Evolutionary conservation across 257 asterid genomes (phyloP), one percentile per base, ranked within the genome.

Genomic region (Dorcoceras hygrometricum): DNA sequence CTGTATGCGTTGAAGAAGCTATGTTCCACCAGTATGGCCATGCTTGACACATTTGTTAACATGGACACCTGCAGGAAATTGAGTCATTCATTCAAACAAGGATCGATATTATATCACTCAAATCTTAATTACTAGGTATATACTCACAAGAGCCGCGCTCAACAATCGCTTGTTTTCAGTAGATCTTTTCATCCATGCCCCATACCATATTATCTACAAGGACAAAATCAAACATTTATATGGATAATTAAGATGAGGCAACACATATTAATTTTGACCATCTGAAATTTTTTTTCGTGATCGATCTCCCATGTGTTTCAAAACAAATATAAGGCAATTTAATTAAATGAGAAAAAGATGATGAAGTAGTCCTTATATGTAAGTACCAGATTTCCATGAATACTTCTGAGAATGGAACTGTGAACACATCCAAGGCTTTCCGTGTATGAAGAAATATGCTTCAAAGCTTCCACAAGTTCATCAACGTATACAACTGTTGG

Each of bases 131-230:
- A n/a, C n/a, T n/a, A 7, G 4, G 23, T 6, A 46, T 25, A 25
- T 24, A 83, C 95, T 83, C 76, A 88, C 95, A 63, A 86, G 87
- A 23, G 84, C 39, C 46, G 72, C 62, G 62, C n/a, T 54, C 5
- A 86, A 50, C 12, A 55, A 23, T n/a, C 80, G 84, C 72, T 79
- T 84, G 46, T 82, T 79, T 53, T 81, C 84, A 67, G 46, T 39
- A 23, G 65, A 75, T 73, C 86, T 88, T 80, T 86, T 88, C 46
- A 79, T 76, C 96, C 96, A 88, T 20, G 88, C 84, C 67, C 91
- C 96, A 78, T 84, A 88, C 96, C 96, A 88, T 74, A 88, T 66
- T 64, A 84, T 78, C 96, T 88, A 62, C 59, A 48, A 14, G 31
- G 19, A 51, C 0, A 26, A 51, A 28, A 60, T 3, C 48, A 36